phyloP scores from a whole-genome alignment of 176 grass and related monocot genomes.

The Avena eriantha region DNA sequence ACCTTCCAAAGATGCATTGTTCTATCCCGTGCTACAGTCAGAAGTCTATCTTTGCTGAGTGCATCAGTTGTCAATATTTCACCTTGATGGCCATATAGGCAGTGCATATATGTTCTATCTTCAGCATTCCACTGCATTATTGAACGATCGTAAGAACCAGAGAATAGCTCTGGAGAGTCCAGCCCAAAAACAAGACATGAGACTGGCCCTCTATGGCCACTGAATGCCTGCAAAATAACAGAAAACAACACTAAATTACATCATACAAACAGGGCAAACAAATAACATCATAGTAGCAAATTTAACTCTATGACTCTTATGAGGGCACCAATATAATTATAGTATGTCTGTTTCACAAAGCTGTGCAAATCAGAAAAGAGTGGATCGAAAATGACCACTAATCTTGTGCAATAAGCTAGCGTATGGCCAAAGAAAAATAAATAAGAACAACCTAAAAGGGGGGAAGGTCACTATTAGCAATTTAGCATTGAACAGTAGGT shows the following conservation, averaged over 20 bases:
- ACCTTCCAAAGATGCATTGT: constrained; percentile 89
- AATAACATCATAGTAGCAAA: background rate
- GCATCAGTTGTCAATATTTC: constrained; percentile 73
- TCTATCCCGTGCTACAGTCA: constrained; percentile 67
- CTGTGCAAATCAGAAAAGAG: background rate
- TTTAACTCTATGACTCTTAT: background rate
- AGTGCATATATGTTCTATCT: constrained; percentile 75
- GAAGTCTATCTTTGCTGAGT: constrained; percentile 67
- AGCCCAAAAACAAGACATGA: constrained; percentile 70
- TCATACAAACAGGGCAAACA: background rate
- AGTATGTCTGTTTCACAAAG: background rate
- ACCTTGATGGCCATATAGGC: constrained; percentile 76
- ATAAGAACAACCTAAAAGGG: background rate
- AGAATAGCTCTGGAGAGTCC: constrained; percentile 69
- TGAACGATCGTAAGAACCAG: constrained; percentile 72
- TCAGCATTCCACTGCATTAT: constrained; percentile 85
- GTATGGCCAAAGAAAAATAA: background rate
- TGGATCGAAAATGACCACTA: background rate
- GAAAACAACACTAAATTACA: constrained; percentile 12
- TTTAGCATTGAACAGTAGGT: background rate
- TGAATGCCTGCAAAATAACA: constrained; percentile 63
- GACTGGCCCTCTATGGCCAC: constrained; percentile 72
- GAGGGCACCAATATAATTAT: background rate
- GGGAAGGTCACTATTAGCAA: background rate
- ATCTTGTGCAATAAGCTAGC: background rate